Percentiles rank a stretch among this genome's conserved stretches.
Conservation (phyloP, 805 yeast species). For the Alloascoidea hylecoeti region DNA sequence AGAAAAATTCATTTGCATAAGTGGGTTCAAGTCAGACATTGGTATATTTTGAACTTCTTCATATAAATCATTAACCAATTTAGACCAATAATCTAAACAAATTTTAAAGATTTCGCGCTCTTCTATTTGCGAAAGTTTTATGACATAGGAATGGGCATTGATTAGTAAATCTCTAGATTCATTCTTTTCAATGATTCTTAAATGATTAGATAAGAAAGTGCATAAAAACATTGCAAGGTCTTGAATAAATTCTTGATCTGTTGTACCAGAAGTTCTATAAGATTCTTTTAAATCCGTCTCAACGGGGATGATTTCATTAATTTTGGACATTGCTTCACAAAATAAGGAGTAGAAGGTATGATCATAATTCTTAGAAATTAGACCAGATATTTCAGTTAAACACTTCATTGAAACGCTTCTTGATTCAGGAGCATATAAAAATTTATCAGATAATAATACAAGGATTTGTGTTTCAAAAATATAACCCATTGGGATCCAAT, state of each 20-base stretch:
- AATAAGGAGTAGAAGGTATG: constrained; percentile 56
- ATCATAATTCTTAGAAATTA: constrained; percentile 37
- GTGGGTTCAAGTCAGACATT: constrained; percentile 53
- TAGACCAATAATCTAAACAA: constrained; percentile 89
- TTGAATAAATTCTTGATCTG: constrained; percentile 88
- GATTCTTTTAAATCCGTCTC: constrained; percentile 56
- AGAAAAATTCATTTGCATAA: constrained; percentile 44
- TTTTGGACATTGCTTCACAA: constrained; percentile 56
- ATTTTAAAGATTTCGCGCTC: constrained; percentile 95
- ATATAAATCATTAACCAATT: constrained; percentile 69
- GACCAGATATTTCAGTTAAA: constrained; percentile 76
- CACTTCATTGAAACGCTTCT: constrained; percentile 83
- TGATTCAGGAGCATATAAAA: constrained; percentile 63
- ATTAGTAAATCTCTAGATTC: constrained; percentile 45
- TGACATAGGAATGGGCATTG: constrained; percentile 66
- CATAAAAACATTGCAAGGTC: constrained; percentile 89
- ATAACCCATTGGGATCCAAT: constrained; percentile 89
- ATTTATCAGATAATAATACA: constrained; percentile 57
- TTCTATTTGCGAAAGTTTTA: constrained; percentile 78
- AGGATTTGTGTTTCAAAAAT: constrained; percentile 81
- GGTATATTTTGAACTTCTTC: constrained; percentile 79
- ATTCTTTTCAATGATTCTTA: constrained; percentile 31
- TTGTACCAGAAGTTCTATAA: constrained; percentile 61
- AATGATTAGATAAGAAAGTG: constrained; percentile 73
- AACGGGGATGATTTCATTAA: constrained; percentile 56